Evolutionary conservation across 208 protist genomes (phyloP), one percentile per base, ranked within the genome.

Genomic region (Endotrypanum monterogeii): DNA sequence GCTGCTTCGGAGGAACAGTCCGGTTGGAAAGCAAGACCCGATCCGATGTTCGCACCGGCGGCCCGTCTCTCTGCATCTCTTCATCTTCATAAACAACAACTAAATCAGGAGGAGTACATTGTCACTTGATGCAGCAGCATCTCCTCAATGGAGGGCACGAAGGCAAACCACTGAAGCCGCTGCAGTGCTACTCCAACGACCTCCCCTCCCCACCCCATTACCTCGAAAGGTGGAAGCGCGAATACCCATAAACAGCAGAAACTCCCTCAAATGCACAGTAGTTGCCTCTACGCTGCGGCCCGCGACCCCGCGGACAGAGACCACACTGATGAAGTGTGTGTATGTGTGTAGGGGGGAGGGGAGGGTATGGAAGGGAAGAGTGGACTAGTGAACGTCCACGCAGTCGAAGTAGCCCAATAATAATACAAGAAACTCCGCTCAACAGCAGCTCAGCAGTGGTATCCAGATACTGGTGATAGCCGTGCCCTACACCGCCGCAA

Each of bases 391-490:
- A 37, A 83, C 51, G 12, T 83, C 76, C 18, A 85, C 2, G 1
- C 63, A 68, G 37, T 67, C 61, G 28, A 85, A 54, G 30, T 57
- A 20, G 4, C 82, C 82, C n/a, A n/a, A n/a, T n/a, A n/a, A 9
- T 2, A 85, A 41, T 0, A 70, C 78, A 41, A 79, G 50, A 25
- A 82, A 9, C 18, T 85, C 82, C 16, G 73, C 82, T 65, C 82
- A 30, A 20, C 60, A 79, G 41, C 54, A 73, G 14, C 57, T 58
- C 71, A 81, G 60, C 37, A 32, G 46, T 25, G 66, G 58, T 20
- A 72, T 46, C 41, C 11, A 28, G 66, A 39, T 63, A 54, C 30
- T 62, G 58, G 25, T 79, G 25, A n/a, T 39, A 16, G 32, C n/a
- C 30, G 51, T 58, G 35, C 28, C 73, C 74, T 58, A 67, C 48